Percentiles rank a stretch among this genome's conserved stretches.
Evolutionary conservation across 2,329 filamentous ascomycete species (phyloP).

Genomic region (Paradendryphiella salina): DNA sequence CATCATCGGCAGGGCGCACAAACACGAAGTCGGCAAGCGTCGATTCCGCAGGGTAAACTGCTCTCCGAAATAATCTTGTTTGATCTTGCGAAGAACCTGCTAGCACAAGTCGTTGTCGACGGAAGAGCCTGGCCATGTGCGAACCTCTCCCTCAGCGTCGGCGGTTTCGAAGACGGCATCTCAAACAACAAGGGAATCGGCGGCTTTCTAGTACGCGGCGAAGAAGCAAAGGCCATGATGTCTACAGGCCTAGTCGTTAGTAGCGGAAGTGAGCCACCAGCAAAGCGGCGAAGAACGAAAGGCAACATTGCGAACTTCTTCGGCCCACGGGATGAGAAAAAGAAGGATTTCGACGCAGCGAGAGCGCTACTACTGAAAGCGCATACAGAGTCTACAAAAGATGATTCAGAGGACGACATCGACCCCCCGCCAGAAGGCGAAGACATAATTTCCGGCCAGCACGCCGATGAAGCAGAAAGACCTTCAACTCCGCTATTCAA

Average conservation of each 20-base stretch:
- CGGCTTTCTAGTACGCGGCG: conserved; percentile 74
- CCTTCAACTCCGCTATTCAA: conserved; percentile 20
- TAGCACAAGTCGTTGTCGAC: conserved; percentile 77
- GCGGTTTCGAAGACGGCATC: conserved; percentile 88
- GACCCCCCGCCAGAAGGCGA: conserved; percentile 18
- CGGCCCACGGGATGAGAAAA: conserved; percentile 35
- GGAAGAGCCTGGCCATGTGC: conserved; percentile 85
- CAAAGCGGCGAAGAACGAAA: conserved; percentile 39
- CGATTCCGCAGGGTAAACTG: conserved; percentile 74
- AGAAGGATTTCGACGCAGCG: conserved; percentile 41
- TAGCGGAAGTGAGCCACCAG: conserved; percentile 26
- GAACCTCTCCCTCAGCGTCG: conserved; percentile 86
- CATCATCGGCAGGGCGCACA: conserved; percentile 77
- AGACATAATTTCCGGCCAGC: conserved; percentile 17
- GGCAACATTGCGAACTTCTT: conserved; percentile 47
- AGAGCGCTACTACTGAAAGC: conserved; percentile 35
- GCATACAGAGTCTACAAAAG: conserved; percentile 32
- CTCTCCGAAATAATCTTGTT: conserved; percentile 75
- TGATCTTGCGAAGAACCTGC: conserved; percentile 72
- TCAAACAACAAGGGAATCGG: conserved; percentile 84
- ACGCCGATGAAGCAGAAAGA: conserved; percentile 18
- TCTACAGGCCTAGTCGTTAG: conserved; percentile 18
- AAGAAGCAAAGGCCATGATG: conserved; percentile 57
- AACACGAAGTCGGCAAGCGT: conserved; percentile 71
- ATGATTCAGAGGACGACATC: conserved; percentile 29